Evolutionary conservation across 768 basidiomycete species (phyloP).

Genomic region (Agrocybe pediades): DNA sequence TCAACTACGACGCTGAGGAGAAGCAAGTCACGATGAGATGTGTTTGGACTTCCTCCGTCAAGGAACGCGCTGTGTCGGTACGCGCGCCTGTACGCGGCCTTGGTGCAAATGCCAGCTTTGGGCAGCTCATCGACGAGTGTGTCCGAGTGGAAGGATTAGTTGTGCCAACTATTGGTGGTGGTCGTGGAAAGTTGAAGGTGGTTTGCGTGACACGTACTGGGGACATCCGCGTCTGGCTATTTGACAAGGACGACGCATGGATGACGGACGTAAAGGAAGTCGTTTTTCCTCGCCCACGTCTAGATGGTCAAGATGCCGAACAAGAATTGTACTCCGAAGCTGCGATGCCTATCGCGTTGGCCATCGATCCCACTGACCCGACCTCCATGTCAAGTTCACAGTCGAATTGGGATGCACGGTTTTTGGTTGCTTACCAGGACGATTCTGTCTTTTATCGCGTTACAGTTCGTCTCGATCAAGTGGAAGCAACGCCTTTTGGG

Average conservation of each 20-base stretch:
- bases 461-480: slow-evolving; percentile 24
- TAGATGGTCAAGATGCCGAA: background rate
- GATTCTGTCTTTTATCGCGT: slow-evolving; percentile 56
- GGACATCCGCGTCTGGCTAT: slow-evolving; percentile 53
- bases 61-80: slow-evolving; percentile 19
- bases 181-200: slow-evolving; percentile 54
- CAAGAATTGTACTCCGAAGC: slow-evolving; percentile 6
- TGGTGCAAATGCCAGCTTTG: background rate
- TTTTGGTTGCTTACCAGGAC: slow-evolving; percentile 56
- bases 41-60: slow-evolving; percentile 60
- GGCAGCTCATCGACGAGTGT: slow-evolving; percentile 48
- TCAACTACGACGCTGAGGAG: slow-evolving; percentile 24
- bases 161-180: slow-evolving; percentile 32
- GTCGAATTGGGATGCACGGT: background rate
- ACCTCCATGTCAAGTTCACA: background rate
- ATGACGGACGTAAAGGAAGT: background rate
- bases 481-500: slow-evolving; percentile 48
- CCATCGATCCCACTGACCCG: slow-evolving; percentile 31
- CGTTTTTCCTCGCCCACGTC: background rate
- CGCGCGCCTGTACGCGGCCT: background rate
- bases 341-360: slow-evolving; percentile 9
- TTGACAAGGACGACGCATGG: background rate
- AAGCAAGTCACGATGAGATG: slow-evolving; percentile 53
- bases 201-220: slow-evolving; percentile 51
- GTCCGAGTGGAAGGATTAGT: slow-evolving; percentile 44